Evolutionary conservation across 805 yeast species (phyloP), one percentile per base, ranked within the genome.

Genomic region (Candida vaughaniae): DNA sequence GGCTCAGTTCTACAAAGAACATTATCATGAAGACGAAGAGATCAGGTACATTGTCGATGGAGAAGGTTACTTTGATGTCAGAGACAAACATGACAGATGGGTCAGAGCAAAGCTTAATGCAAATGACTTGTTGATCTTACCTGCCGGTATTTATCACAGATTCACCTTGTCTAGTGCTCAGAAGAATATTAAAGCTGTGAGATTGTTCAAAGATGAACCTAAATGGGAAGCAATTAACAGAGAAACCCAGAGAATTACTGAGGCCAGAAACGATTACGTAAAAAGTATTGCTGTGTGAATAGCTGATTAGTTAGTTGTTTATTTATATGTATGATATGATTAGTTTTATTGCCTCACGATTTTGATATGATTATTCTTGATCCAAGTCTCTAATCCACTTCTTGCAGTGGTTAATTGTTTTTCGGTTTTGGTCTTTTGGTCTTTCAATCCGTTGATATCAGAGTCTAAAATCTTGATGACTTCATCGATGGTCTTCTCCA

Each of bases 21-120:
- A 91, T 60, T 70, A 88, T 36, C 99, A 91, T 57, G 98, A 91
- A 57, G 99, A 91, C 57, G 99, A 91, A 63, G 99, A 91, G 66
- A 91, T 91, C 56, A 71, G 99, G 47, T 91, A 89, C 62, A 78
- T 89, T 36, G 54, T 84, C 14, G 95, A 84, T 18, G 99, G 99
- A 8, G 84, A 80, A 38, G 98, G 99, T 0, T 91, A 75, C 62
- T 91, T 91, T 54, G 98, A 91, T 54, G 87, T 91, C 6, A 73
- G 96, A 47, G 82, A 78, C 51, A 53, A 65, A 19, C 54, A 72
- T 9, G 75, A 69, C 42, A 58, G 67, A 38, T 91, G 99, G 99
- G 72, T 91, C 38, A 76, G 98, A 42, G 73, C 82, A 39, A 73
- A 75, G 42, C 69, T 89, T 23, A 66, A 56, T 20, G 69, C 74